Percentiles rank a stretch among this genome's conserved stretches.
phyloP scores from a whole-genome alignment of 2,329 filamentous ascomycete species.

The Fusarium citri region DNA sequence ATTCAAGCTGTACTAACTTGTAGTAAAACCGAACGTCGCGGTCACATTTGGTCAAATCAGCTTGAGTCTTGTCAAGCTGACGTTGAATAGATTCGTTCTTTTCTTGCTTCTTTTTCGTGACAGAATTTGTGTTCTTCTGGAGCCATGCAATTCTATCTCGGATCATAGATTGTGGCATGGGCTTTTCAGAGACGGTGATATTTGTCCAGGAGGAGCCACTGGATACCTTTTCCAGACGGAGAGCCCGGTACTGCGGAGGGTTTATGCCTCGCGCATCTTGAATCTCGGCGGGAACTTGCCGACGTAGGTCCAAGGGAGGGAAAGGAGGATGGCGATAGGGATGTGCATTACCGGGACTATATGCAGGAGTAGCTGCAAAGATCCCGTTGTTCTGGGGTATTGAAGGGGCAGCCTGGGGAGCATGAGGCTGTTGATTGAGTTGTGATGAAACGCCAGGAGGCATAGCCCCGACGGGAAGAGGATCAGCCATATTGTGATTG shows the following conservation, averaged over 20 bases:
- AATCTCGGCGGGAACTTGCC: slow-evolving; percentile 35
- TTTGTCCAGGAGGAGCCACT: slow-evolving; percentile 55
- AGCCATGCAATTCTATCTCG: slow-evolving; percentile 54
- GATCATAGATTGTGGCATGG: slow-evolving; percentile 54
- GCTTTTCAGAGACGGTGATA: slow-evolving; percentile 49
- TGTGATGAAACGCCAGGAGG: slow-evolving; percentile 13
- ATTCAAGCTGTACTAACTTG: slow-evolving; percentile 59
- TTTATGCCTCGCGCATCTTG: slow-evolving; percentile 54
- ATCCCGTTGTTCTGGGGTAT: slow-evolving; percentile 8
- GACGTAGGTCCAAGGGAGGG: slow-evolving; percentile 36
- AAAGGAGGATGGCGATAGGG: slow-evolving; percentile 21
- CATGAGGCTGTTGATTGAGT: slow-evolving; percentile 16
- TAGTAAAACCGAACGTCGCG: slow-evolving; percentile 55
- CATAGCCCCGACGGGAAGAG: slow-evolving; percentile 16
- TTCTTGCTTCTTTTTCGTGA: slow-evolving; percentile 54
- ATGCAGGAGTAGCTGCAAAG: slow-evolving; percentile 13
- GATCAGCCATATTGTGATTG: slow-evolving; percentile 26
- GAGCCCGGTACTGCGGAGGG: slow-evolving; percentile 54
- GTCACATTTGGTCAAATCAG: slow-evolving; percentile 51
- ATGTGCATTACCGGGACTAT: slow-evolving; percentile 8
- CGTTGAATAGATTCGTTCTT: slow-evolving; percentile 53
- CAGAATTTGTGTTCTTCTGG: slow-evolving; percentile 47
- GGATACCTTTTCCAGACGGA: slow-evolving; percentile 56
- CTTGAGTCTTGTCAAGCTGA: slow-evolving; percentile 57
- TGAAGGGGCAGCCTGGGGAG: slow-evolving; percentile 2